These are phyloP conservation scores for Tephrocybe sp. DNA, from an alignment of 768 basidiomycete species.

Conservation along the genomic window DNA sequence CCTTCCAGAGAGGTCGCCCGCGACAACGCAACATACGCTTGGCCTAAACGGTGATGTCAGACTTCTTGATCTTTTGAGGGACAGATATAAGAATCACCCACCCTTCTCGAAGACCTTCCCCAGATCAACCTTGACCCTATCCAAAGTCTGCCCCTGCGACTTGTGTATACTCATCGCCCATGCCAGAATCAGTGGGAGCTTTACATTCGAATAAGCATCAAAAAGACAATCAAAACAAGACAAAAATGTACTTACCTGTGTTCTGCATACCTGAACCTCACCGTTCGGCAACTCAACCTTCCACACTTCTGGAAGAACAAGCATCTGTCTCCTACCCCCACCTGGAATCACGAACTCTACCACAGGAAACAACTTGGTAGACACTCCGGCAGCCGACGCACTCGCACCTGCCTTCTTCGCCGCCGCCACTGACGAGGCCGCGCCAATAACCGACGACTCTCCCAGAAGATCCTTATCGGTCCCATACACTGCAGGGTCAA, in stretches of 20 bases:
- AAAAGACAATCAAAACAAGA: neutral
- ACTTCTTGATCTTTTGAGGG: too few species aligned
- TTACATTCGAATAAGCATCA: neutral
- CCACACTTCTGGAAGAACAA: conserved; percentile 74
- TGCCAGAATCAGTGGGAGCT: conserved; percentile 85
- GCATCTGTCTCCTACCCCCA: conserved; percentile 46
- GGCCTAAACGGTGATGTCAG: conserved; percentile 45
- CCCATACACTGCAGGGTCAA: conserved; percentile 46
- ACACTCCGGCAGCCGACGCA: conserved; percentile 17
- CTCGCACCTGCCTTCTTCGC: conserved; percentile 25
- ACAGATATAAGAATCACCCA: conserved; percentile 22
- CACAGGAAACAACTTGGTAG: conserved; percentile 50
- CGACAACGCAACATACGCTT: conserved; percentile 89
- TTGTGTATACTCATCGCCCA: conserved; percentile 99
- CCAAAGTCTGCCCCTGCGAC: conserved; percentile 94
- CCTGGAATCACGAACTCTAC: conserved; percentile 75
- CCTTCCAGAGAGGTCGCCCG: conserved; percentile 86
- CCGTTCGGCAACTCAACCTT: conserved; percentile 88
- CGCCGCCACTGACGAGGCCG: conserved; percentile 22
- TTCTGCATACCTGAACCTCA: conserved; percentile 74
- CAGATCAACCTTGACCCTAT: conserved; percentile 92
- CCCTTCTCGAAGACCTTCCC: conserved; percentile 92
- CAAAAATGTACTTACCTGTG: conserved; percentile 55
- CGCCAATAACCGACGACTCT: conserved; percentile 25
- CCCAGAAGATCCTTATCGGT: conserved; percentile 38